A percentile compares a stretch with the other conserved stretches of the same genome.
Evolutionary conservation across 2,329 filamentous ascomycete species (phyloP).

Genomic region (Cercospora berteroae): DNA sequence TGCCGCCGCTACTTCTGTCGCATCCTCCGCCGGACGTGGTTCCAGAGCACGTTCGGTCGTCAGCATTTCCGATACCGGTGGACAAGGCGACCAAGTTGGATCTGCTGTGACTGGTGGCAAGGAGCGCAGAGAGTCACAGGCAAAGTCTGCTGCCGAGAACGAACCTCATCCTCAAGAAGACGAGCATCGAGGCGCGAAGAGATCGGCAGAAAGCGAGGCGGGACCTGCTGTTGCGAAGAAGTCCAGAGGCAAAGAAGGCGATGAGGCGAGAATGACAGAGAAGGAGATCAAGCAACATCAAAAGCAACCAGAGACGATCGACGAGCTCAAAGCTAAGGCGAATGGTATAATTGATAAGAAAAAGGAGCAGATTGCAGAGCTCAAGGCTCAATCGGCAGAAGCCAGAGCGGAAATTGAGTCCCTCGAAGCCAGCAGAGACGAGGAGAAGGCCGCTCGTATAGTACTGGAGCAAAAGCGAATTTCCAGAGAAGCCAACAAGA

Average conservation of each 20-base stretch:
- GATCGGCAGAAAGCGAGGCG: background rate
- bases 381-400: background rate
- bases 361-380: background rate
- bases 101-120: background rate
- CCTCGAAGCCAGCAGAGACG: background rate
- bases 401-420: background rate
- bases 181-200: slow-evolving; percentile 6
- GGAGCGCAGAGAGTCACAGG: background rate
- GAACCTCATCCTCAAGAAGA: background rate
- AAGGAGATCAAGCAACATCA: background rate
- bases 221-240: slow-evolving; percentile 5
- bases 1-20: background rate
- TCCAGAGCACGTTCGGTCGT: background rate
- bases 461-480: background rate
- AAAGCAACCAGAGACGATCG: background rate
- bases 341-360: slow-evolving; percentile 6
- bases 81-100: background rate
- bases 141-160: background rate
- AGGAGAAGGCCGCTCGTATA: background rate
- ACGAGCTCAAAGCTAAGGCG: background rate
- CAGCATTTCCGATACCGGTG: background rate
- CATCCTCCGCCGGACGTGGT: background rate
- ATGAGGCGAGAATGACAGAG: no score
- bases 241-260: background rate
- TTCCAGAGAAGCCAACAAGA: background rate